A percentile compares a stretch with the other conserved stretches of the same genome.
phyloP scores from a whole-genome alignment of 805 yeast species.

The Yarrowia porcina region DNA sequence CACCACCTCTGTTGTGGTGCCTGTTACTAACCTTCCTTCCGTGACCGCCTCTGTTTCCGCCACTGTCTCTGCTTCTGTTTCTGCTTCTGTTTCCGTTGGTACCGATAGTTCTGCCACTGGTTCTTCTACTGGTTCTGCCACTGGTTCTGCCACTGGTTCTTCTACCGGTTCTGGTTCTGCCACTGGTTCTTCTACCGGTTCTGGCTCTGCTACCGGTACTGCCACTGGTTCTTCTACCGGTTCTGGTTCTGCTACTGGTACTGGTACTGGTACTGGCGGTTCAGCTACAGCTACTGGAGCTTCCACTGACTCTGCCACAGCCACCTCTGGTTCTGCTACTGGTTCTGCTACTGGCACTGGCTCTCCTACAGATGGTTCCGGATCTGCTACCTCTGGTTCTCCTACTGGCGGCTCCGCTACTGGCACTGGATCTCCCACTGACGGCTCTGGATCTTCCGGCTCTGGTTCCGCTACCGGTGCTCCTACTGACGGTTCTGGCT shows the following conservation, averaged over 20 bases:
- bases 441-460: background rate
- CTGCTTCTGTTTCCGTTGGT: background rate
- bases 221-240: background rate
- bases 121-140: background rate
- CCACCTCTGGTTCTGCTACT: background rate
- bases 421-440: background rate
- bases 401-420: background rate
- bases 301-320: background rate
- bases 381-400: background rate
- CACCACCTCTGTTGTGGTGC: background rate
- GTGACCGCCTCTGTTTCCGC: background rate
- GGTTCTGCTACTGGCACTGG: background rate
- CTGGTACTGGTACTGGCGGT: background rate
- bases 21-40: background rate
- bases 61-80: background rate
- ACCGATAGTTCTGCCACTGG: background rate
- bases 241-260: background rate
- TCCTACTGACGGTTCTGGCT: background rate
- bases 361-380: conserved; percentile 1
- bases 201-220: background rate
- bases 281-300: background rate
- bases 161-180: background rate
- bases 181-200: background rate
- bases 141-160: background rate
- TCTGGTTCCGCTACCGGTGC: background rate